Base-by-base conservation (phyloP, 352 stramenopile genomes). In the Phytophthora sansomeana region DNA sequence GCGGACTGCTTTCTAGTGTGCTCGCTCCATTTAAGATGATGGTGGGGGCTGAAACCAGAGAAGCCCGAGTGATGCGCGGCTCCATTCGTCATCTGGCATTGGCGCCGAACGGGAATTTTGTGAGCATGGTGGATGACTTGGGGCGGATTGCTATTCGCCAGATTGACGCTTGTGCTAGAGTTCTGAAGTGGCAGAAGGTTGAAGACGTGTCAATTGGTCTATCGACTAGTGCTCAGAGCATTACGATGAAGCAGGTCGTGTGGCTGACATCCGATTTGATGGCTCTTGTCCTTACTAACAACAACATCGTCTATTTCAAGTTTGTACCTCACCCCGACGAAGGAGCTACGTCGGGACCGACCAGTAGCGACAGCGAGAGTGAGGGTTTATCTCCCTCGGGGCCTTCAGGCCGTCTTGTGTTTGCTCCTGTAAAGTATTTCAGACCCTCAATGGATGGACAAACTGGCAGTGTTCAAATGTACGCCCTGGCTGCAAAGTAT, bases 101-200 rank as follows among this genome's bases (percentile, higher is more conserved):
- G 19, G 76, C 81, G 4, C 72, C 81, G 0, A 60, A 81, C 33
- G 85, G 80, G 2, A 69, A 73, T 30, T 87, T 80, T 57, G 47
- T 93, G 26, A 79, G 64, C 21, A 80, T 93, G 61, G 58, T 92
- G 14, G 78, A 92, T 54, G 53, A 67, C 21, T 33, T 77, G 0
- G 74, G 80, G 11, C 66, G 70, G 2, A 58, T 91, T 21, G 61
- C 77, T 1, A 77, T 93, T 10, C 85, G 80, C 0, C 75, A 92
- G 43, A 85, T 93, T 55, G 83, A 91, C 14, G 62, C 63, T 0
- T 93, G 85, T 33, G 77, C 81, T 1, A 77, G 87, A 42, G 62
- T 92, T 0, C 11, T 88, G 8, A 58, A 60, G n/a, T 93, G 85
- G 85, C 74, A 90, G 52, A 57, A 58, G 6, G 54, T 84, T 14